Evolutionary conservation across 78 protist genomes (phyloP), one percentile per base, ranked within the genome.

Genomic region (Isochrysis galbana): DNA sequence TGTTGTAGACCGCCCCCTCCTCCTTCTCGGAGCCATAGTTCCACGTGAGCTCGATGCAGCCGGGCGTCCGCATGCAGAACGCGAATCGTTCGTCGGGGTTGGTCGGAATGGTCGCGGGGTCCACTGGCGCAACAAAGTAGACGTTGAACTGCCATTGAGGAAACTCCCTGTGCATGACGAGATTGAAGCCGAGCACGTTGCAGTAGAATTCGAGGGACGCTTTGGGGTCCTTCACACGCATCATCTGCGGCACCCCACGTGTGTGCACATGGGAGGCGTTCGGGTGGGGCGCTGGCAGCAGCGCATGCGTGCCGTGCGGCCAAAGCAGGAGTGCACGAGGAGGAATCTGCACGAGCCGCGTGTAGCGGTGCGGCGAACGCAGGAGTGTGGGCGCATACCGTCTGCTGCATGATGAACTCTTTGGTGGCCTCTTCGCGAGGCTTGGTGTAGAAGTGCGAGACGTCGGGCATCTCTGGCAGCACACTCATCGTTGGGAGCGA

Each of bases 11-110:
- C 7, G 14, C 1, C 41, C 74, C 90, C n/a, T 2, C 17, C 17
- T 36, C 45, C 29, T 4, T n/a, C 90, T 86, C 90, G 19, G 74
- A 21, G 72, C 90, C 90, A 41, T 86, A 29, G 74, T 86, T 86
- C 74, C 72, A 51, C 0, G 90, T 86, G 32, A 86, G 90, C 90
- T 86, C 90, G n/a, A 86, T 51, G 90, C 90, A 86, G 25, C 90
- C 90, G 14, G 90, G 90, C 77, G 90, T 86, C 19, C 19, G 41
- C 90, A 86, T 86, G 90, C 90, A 86, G 21, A 78, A 42, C 26
- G 32, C 36, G 2, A 1, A 78, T 17, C 32, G 47, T 7, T 42
- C 87, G 34, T 78, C 87, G 21, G 47, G 32, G 22, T 14, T 2
- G 26, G 1, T 0, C 34, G 87, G 87, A 34, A 78, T 78, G 23